These are phyloP conservation scores for Didymellaceae sp. DNA, from an alignment of 2,329 filamentous ascomycete genomes.

Conservation along the genomic window DNA sequence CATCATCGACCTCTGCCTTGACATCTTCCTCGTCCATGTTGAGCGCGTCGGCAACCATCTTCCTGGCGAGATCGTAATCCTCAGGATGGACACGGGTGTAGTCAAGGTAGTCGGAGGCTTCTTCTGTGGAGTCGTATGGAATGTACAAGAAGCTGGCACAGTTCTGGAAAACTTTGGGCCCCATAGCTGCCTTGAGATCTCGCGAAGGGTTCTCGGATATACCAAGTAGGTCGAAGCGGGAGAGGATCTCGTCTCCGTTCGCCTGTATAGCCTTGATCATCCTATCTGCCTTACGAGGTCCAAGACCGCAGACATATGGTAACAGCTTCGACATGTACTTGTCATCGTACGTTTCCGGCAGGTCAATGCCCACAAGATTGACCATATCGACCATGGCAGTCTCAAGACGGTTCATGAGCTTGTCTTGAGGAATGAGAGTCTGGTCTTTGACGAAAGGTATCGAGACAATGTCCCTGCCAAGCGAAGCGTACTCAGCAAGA, in stretches of 20 bases:
- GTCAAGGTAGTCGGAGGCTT: conserved; percentile 88
- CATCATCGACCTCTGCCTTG: conserved; percentile 90
- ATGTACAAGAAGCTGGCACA: conserved; percentile 95
- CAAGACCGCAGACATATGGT: conserved; percentile 88
- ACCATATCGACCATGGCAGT: conserved; percentile 99
- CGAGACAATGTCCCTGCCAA: conserved; percentile 86
- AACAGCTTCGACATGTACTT: conserved; percentile 84
- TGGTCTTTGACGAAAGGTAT: conserved; percentile 90
- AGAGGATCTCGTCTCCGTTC: conserved; percentile 85
- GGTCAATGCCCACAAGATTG: conserved; percentile 92
- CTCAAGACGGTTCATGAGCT: conserved; percentile 84
- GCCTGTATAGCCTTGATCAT: conserved; percentile 88
- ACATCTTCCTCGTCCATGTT: conserved; percentile 98
- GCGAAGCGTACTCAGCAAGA: conserved; percentile 92
- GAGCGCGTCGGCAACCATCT: conserved; percentile 96
- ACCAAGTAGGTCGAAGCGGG: conserved; percentile 85
- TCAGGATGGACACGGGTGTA: conserved; percentile 97
- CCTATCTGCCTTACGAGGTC: conserved; percentile 86
- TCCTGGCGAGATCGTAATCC: conserved; percentile 96
- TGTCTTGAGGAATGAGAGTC: conserved; percentile 84
- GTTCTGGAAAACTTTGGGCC: conserved; percentile 92
- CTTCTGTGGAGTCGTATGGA: conserved; percentile 81
- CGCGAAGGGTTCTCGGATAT: conserved; percentile 74
- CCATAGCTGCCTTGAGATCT: conserved; percentile 61
- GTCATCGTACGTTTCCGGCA: conserved; percentile 88